phyloP scores from a whole-genome alignment of 768 basidiomycete species.

The Boletus barrowsii region DNA sequence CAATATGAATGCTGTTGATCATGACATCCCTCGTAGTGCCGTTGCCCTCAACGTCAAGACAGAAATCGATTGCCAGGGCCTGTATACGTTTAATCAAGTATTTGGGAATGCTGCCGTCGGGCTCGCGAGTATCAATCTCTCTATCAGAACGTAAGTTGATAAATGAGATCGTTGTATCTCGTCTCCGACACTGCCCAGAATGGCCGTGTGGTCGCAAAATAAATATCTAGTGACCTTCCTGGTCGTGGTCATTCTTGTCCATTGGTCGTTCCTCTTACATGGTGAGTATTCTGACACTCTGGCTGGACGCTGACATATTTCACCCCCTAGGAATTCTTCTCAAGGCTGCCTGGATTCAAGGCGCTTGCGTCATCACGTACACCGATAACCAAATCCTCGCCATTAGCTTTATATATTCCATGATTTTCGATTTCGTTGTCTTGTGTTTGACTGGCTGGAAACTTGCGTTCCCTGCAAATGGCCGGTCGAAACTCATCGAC shows the following conservation, averaged over 20 bases:
- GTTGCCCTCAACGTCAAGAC: conserved; percentile 57
- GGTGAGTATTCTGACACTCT: conserved; percentile 35
- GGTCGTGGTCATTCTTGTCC: conserved; percentile 56
- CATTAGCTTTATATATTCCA: conserved; percentile 68
- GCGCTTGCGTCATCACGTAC: conserved; percentile 54
- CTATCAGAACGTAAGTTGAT: conserved; percentile 56
- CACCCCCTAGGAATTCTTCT: conserved; percentile 49
- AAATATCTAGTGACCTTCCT: conserved; percentile 52
- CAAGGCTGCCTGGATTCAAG: conserved; percentile 52
- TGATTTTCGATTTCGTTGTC: conserved; percentile 68
- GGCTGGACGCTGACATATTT: background rate
- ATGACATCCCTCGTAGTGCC: conserved; percentile 34
- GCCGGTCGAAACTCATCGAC: conserved; percentile 54
- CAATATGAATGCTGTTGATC: background rate
- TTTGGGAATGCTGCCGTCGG: conserved; percentile 67
- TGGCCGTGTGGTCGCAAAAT: conserved; percentile 67
- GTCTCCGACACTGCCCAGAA: conserved; percentile 36
- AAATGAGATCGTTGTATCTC: background rate
- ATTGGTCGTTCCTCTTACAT: conserved; percentile 70
- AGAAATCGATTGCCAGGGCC: conserved; percentile 60
- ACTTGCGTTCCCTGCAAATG: conserved; percentile 44
- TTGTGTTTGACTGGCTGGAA: conserved; percentile 61
- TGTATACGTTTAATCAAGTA: conserved; percentile 68
- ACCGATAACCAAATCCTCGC: conserved; percentile 62
- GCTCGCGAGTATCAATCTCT: conserved; percentile 68